A percentile compares a stretch with the other conserved stretches of the same genome.
These are phyloP conservation scores for Antitrichia curtipendula DNA, from an alignment of 225 moss, liverwort and hornwort species.

Conservation along the genomic window DNA sequence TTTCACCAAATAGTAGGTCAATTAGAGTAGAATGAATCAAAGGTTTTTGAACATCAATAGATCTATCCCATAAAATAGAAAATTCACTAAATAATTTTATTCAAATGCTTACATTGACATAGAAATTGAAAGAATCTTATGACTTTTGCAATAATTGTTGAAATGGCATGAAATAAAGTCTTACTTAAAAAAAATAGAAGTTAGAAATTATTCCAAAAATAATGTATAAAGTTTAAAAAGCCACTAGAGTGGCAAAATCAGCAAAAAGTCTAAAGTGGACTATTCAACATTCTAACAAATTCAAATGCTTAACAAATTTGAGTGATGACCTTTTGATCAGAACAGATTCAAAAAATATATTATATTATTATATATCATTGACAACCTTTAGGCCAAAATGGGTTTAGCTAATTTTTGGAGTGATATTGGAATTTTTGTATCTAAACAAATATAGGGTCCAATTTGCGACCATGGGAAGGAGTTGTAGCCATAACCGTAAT, in stretches of 20 bases:
- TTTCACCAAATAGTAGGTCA: too few relatives aligned
- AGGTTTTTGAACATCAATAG: not conserved
- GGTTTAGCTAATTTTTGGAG: not conserved
- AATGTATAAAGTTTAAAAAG: not conserved
- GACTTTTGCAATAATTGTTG: not conserved
- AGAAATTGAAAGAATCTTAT: not conserved
- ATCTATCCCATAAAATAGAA: not conserved
- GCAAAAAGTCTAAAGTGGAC: not conserved
- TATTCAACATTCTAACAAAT: not conserved
- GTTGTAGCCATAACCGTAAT: fast-evolving
- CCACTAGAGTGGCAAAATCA: not conserved
- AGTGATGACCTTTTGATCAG: not conserved
- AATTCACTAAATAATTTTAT: not conserved
- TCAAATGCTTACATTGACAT: not conserved
- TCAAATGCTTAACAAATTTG: not conserved
- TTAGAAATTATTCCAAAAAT: not conserved
- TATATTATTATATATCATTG: too few relatives aligned
- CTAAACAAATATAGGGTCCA: fast-evolving
- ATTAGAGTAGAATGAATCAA: not conserved
- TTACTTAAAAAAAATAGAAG: not conserved
- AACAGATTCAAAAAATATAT: not conserved
- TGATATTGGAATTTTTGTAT: not conserved
- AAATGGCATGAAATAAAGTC: not conserved
- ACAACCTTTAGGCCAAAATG: too few relatives aligned
- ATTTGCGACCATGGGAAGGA: not conserved